Conservation (phyloP, 148 eudicot species). For the Fagopyrum homotropicum region DNA sequence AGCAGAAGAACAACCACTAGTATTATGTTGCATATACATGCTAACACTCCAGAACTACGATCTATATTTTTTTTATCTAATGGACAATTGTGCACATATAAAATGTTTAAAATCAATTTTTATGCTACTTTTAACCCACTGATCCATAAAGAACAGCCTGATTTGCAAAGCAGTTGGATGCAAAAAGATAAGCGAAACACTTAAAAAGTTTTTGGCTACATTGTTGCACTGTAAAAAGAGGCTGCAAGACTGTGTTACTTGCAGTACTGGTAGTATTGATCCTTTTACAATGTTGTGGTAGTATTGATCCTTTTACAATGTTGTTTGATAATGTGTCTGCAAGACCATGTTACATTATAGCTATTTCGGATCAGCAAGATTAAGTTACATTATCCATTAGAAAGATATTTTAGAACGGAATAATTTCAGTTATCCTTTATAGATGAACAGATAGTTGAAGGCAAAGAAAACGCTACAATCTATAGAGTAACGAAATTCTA, state of each 20-base stretch:
- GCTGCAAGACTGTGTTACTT: neutral
- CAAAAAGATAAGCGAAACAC: neutral
- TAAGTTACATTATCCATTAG: too few relatives aligned
- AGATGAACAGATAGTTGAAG: too few relatives aligned
- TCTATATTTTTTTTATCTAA: neutral
- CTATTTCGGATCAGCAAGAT: too few relatives aligned
- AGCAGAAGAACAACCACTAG: neutral
- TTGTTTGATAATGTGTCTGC: too few relatives aligned
- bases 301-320: too few relatives aligned
- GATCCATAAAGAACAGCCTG: slow-evolving; percentile 60
- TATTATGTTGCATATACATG: neutral
- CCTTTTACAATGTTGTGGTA: too few relatives aligned
- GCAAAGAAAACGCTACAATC: too few relatives aligned
- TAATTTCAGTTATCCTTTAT: too few relatives aligned
- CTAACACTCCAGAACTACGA: neutral
- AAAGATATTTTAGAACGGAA: too few relatives aligned
- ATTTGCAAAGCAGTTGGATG: neutral
- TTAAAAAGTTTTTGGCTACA: neutral
- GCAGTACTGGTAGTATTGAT: too few relatives aligned
- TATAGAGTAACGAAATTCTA: too few relatives aligned
- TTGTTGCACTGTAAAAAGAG: neutral
- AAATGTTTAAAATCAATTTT: neutral
- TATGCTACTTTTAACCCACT: slow-evolving; percentile 28
- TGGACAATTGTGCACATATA: neutral
- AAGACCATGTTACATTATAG: too few relatives aligned